These are phyloP conservation scores for Kodamaea arcana DNA, from an alignment of 1,139 yeast genomes.

Conservation along the genomic window DNA sequence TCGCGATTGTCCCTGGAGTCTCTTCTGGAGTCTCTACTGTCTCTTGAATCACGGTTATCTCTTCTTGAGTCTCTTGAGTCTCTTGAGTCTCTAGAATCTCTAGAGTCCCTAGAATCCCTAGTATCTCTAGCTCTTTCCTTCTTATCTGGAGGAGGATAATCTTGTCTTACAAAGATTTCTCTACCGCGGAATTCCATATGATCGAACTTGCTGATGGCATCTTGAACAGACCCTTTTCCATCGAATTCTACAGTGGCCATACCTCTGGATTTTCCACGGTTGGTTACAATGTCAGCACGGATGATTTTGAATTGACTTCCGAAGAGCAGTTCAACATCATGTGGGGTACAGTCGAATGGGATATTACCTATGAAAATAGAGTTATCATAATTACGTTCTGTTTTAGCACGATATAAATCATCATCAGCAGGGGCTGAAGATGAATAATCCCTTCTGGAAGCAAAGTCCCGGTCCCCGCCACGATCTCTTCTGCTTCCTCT, in stretches of 20 bases:
- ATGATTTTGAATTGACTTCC: constrained; percentile 65
- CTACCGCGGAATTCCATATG: constrained; percentile 70
- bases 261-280: constrained; percentile 81
- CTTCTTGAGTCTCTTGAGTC: constrained; percentile 7
- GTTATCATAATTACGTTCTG: constrained; percentile 66
- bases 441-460: constrained; percentile 22
- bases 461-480: constrained; percentile 19
- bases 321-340: constrained; percentile 58
- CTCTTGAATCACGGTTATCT: constrained; percentile 1
- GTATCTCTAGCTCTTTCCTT: constrained; percentile 14
- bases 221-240: constrained; percentile 60
- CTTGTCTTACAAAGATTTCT: constrained; percentile 86
- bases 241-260: constrained; percentile 92
- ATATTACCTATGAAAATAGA: constrained; percentile 72
- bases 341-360: constrained; percentile 60
- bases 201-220: constrained; percentile 71
- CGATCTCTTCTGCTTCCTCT: constrained; percentile 18
- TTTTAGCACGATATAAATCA: constrained; percentile 32
- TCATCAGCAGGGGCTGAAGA: constrained; percentile 18
- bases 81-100: constrained; percentile 11
- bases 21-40: constrained; percentile 1
- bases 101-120: constrained; percentile 7
- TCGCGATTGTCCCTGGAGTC: constrained; percentile 10
- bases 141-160: constrained; percentile 70
- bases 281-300: constrained; percentile 83